Base-by-base conservation (phyloP, 176 grass and related monocot genomes). In the Microstegium vimineum region DNA sequence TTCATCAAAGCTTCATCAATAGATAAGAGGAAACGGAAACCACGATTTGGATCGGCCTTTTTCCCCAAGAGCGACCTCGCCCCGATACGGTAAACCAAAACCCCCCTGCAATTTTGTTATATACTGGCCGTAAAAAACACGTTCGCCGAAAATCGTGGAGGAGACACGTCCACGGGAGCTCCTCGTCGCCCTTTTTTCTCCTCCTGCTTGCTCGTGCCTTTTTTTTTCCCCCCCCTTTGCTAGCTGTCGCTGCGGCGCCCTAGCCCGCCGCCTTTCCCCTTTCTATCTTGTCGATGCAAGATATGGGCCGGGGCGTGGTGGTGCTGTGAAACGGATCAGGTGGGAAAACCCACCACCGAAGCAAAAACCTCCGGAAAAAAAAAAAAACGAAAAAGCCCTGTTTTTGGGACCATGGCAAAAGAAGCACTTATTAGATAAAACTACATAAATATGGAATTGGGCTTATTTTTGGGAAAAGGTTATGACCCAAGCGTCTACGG, bases 221-320 rank as follows among this genome's bases (percentile, higher is more conserved):
- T n/a, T n/a, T n/a, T n/a, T n/a, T n/a, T n/a, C n/a, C n/a, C n/a
- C n/a, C n/a, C n/a, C n/a, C n/a, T n/a, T 17, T 0, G 18, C 69
- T 20, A 8, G n/a, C 61, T 22, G 45, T 10, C n/a, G 45, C 45
- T 47, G 45, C 45, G 45, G 18, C 18, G 43, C 18, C 17, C 18
- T 5, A 47, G 42, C 2, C 11, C 14, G 41, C 7, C 15, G 17
- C 10, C 12, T 16, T 74, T 88, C 62, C 31, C 4, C 62, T 80
- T 84, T 89, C n/a, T 60, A 45, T 80, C 69, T 13, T 59, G 25
- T 64, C 75, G 41, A 26, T 6, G n/a, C n/a, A n/a, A n/a, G 37
- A 23, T 14, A n/a, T n/a, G n/a, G n/a, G 2, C 11, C 28, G n/a
- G n/a, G n/a, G n/a, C 14, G 59, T 27, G 59, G 12, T 28, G 36